Evolutionary conservation across 2,329 filamentous ascomycete genomes (phyloP), one percentile per base, ranked within the genome.

Genomic region (Coleophoma eucalyptorum): DNA sequence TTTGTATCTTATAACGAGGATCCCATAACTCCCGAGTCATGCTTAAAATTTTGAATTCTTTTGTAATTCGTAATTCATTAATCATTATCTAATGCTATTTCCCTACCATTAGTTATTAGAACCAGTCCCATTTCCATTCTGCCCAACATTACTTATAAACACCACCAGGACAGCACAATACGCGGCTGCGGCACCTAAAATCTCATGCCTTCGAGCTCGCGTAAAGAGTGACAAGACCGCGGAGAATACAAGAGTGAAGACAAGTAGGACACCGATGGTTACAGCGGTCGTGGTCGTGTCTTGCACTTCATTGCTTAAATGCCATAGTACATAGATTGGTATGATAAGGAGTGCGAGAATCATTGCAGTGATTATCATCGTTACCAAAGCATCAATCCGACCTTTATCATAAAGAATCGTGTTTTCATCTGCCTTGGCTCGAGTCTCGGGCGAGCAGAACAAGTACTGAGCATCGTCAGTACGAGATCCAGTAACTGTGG

Each of bases 231-330:
- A 45, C 13, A 50, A 42, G 2, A 44, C 42, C 2, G 19, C 42
- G 4, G 48, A 50, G 21, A 50, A 50, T n/a, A 50, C 15, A 16
- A 37, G 32, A 26, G 41, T 50, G 5, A 55, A 55, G n/a, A 59
- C 41, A 6, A 61, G 48, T 20, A 61, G 15, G 1, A 62, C 35
- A 0, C 53, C 53, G 11, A 60, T 59, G 7, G 48, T 55, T 15
- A 54, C 41, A 1, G 50, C 48, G 34, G 46, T 52, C 3, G 43
- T 54, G 1, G 49, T 51, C n/a, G 21, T 33, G 35, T 33, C 16
- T 19, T 46, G 16, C 7, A 46, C 33, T 19, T 46, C 32, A 13
- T 46, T 46, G 32, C 44, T 52, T 5, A 58, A 16, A 2, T 50
- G 43, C 52, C 49, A 56, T 6, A 60, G 48, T 7, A 57, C 42